Percentiles rank a stretch among this genome's conserved stretches.
Conservation (phyloP, 305 asterid species). For the Solanum hybrid region DNA sequence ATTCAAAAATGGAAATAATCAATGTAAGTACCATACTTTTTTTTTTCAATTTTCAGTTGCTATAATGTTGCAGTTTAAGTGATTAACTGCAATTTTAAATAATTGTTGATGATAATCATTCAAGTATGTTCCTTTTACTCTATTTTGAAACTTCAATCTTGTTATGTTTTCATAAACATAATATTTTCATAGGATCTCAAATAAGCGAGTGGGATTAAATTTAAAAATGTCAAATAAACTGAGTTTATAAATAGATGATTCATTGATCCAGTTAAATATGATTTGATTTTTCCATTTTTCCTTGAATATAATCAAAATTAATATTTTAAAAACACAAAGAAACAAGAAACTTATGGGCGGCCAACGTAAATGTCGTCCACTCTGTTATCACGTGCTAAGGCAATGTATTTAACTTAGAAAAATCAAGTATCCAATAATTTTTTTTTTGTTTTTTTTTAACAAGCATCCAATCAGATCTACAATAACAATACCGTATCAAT, state of each 20-base stretch:
- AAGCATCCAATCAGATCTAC: neutral
- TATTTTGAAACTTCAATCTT: neutral
- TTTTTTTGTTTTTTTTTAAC: too few species aligned
- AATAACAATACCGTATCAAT: too few species aligned
- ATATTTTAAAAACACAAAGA: neutral
- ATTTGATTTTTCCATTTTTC: neutral
- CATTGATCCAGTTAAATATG: neutral
- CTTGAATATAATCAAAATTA: neutral
- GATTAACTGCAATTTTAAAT: neutral
- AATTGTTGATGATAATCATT: neutral
- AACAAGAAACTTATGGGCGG: neutral
- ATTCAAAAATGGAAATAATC: neutral
- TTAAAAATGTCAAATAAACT: fast-evolving
- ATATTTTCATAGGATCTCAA: neutral
- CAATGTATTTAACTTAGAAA: neutral
- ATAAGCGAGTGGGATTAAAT: neutral
- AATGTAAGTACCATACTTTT: neutral
- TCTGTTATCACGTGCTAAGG: neutral
- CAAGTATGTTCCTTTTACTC: neutral
- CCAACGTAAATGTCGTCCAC: neutral
- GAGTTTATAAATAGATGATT: neutral
- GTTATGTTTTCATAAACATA: neutral
- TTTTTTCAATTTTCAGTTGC: neutral
- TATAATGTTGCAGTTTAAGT: neutral
- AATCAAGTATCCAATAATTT: neutral